Conservation (phyloP, 805 yeast genomes). For the Hermanozyma aechmeae region DNA sequence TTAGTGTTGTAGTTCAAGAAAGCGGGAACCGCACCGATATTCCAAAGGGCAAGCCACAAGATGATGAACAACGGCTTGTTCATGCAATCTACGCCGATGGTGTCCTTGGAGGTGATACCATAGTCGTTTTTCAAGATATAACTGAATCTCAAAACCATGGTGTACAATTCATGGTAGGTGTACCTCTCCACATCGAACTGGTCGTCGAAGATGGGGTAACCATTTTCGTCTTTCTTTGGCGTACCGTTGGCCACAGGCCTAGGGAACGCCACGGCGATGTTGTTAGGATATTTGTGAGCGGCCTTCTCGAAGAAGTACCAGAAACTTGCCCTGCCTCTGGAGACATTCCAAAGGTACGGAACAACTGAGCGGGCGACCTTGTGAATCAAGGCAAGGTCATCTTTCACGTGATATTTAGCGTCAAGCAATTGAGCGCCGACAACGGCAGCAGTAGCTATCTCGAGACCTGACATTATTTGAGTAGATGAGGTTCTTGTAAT, state of each 20-base stretch:
- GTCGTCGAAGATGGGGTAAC: constrained; percentile 37
- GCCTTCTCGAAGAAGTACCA: constrained; percentile 63
- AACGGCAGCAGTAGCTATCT: constrained; percentile 32
- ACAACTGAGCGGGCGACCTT: constrained; percentile 31
- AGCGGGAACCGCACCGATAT: constrained; percentile 83
- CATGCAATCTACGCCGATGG: constrained; percentile 66
- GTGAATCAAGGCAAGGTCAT: constrained; percentile 46
- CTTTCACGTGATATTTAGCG: constrained; percentile 35
- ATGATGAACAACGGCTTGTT: constrained; percentile 78
- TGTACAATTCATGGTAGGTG: constrained; percentile 64
- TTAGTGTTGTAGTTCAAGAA: constrained; percentile 73
- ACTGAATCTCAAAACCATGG: constrained; percentile 56
- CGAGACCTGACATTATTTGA: constrained; percentile 25
- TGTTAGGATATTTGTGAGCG: constrained; percentile 41
- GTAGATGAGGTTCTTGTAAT: too few species aligned
- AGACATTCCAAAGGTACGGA: constrained; percentile 29
- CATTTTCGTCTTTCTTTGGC: constrained; percentile 16
- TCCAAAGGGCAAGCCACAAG: constrained; percentile 83
- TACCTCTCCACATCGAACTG: constrained; percentile 52
- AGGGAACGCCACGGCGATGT: constrained; percentile 56
- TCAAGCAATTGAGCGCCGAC: constrained; percentile 39
- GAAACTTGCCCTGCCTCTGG: constrained; percentile 40
- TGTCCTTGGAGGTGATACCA: constrained; percentile 56
- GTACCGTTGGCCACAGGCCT: constrained; percentile 31
- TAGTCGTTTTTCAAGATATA: constrained; percentile 53